These are phyloP conservation scores for Saturnispora mendoncae DNA, from an alignment of 805 yeast genomes.

Conservation along the genomic window DNA sequence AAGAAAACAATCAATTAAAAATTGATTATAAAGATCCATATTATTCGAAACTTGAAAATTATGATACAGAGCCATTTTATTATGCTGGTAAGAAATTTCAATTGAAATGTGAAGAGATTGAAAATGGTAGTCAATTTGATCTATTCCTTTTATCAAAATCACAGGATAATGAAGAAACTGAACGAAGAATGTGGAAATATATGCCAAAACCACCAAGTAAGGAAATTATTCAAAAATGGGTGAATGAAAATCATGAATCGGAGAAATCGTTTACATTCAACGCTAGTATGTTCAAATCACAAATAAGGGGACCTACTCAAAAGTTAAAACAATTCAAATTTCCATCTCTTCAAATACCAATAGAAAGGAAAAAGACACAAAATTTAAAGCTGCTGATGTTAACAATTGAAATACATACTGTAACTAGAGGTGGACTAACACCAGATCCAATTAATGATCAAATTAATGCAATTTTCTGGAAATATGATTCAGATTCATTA, in stretches of 20 bases:
- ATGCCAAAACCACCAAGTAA: constrained; percentile 39
- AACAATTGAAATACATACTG: constrained; percentile 59
- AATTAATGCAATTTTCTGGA: constrained; percentile 56
- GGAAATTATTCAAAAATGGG: constrained; percentile 31
- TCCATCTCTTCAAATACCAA: constrained; percentile 24
- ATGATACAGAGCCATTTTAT: constrained; percentile 44
- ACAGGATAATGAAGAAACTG: neutral
- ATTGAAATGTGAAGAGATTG: constrained; percentile 32
- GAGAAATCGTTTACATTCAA: too few species aligned
- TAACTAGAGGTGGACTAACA: constrained; percentile 36
- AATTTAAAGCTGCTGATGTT: constrained; percentile 48
- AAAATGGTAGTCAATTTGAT: constrained; percentile 17
- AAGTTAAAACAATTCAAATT: constrained; percentile 33
- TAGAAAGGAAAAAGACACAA: constrained; percentile 28
- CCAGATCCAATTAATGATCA: constrained; percentile 66
- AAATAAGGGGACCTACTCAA: constrained; percentile 41
- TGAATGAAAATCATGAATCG: constrained; percentile 12
- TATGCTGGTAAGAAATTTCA: constrained; percentile 61
- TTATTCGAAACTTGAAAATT: constrained; percentile 46
- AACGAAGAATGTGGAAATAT: constrained; percentile 11
- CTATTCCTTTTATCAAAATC: neutral
- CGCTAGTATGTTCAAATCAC: constrained; percentile 33
- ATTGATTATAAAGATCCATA: constrained; percentile 55
- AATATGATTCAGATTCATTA: constrained; percentile 37
- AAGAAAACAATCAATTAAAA: constrained; percentile 36